phyloP scores from a whole-genome alignment of 352 stramenopile species.

The Globisporangium camurandrum region DNA sequence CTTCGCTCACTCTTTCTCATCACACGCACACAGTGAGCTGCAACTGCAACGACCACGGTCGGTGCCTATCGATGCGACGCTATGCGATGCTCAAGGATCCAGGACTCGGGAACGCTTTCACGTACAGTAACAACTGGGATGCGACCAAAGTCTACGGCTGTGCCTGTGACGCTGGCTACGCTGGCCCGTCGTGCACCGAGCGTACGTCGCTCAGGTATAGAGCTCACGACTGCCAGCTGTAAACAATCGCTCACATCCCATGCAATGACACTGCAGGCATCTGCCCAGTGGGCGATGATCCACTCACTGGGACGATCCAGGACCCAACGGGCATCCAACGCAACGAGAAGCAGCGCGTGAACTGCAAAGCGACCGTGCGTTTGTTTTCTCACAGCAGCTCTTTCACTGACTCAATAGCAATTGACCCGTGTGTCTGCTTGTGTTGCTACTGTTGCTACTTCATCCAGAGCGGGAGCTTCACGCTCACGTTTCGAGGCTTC shows the following conservation, averaged over 20 bases:
- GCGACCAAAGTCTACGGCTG: slow-evolving; percentile 79
- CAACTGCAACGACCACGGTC: slow-evolving; percentile 67
- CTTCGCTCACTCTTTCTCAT: too few relatives aligned
- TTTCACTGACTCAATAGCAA: background rate
- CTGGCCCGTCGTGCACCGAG: slow-evolving; percentile 60
- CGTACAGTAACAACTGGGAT: slow-evolving; percentile 78
- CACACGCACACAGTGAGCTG: slow-evolving; percentile 63
- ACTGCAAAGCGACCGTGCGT: slow-evolving; percentile 56
- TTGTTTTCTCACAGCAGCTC: background rate
- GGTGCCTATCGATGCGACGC: slow-evolving; percentile 71
- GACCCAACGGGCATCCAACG: slow-evolving; percentile 57
- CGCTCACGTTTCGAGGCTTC: slow-evolving; percentile 73
- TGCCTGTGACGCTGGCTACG: slow-evolving; percentile 76
- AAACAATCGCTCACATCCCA: background rate
- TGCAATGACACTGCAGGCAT: slow-evolving; percentile 26
- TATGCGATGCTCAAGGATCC: slow-evolving; percentile 55
- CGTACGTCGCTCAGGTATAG: slow-evolving; percentile 20
- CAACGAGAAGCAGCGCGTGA: slow-evolving; percentile 63
- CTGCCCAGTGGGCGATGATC: slow-evolving; percentile 83
- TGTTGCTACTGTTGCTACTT: background rate
- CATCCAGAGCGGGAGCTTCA: slow-evolving; percentile 66
- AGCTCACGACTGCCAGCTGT: background rate
- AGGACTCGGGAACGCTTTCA: slow-evolving; percentile 32
- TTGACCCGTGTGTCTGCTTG: background rate
- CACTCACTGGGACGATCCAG: slow-evolving; percentile 63